Evolutionary conservation across 2,329 filamentous ascomycete genomes (phyloP).

Genomic region (Penicillium sp.): DNA sequence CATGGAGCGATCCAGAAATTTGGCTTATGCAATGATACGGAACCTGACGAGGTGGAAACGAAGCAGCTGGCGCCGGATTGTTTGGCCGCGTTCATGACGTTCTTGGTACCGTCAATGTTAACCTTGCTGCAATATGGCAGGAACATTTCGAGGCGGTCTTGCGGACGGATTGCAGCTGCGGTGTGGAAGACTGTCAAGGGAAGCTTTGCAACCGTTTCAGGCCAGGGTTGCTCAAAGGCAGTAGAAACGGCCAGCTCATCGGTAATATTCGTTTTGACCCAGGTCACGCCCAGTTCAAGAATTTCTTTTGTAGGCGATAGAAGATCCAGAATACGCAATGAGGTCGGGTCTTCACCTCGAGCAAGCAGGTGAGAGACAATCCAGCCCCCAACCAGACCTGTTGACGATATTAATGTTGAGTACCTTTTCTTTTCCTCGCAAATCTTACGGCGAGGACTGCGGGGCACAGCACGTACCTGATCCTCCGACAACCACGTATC

Average conservation of each 20-base stretch:
- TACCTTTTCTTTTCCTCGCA: neutral
- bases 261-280: slow-evolving; percentile 52
- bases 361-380: slow-evolving; percentile 55
- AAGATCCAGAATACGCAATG: slow-evolving; percentile 57
- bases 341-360: slow-evolving; percentile 51
- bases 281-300: slow-evolving; percentile 45
- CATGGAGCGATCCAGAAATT: slow-evolving; percentile 48
- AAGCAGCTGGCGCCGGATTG: slow-evolving; percentile 50
- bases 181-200: slow-evolving; percentile 60
- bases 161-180: slow-evolving; percentile 54
- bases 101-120: slow-evolving; percentile 52
- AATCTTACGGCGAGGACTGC: no score
- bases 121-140: slow-evolving; percentile 49
- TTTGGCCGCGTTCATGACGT: slow-evolving; percentile 50
- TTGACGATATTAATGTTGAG: slow-evolving; percentile 1
- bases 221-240: slow-evolving; percentile 53
- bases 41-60: slow-evolving; percentile 54
- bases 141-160: slow-evolving; percentile 47
- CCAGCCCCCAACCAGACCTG: slow-evolving; percentile 56
- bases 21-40: slow-evolving; percentile 44
- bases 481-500: slow-evolving; percentile 42
- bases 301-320: slow-evolving; percentile 45
- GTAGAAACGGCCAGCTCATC: slow-evolving; percentile 43
- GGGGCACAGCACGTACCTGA: slow-evolving; percentile 28
- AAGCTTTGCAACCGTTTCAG: slow-evolving; percentile 37